Percentiles rank a stretch among this genome's conserved stretches.
Conservation (phyloP, 768 basidiomycete genomes). For the Lactarius vividus region DNA sequence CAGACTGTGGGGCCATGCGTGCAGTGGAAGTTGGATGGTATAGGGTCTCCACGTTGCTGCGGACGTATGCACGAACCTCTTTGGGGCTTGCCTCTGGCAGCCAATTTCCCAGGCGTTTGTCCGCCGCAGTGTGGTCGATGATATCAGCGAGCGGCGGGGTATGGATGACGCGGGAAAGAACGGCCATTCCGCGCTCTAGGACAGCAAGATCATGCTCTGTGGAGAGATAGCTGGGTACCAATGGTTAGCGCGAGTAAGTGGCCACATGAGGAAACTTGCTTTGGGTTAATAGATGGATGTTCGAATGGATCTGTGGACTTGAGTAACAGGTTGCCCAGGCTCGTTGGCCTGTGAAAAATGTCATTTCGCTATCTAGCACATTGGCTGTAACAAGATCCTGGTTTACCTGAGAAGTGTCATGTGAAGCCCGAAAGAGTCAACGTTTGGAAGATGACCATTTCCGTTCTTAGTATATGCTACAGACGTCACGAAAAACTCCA, state of each 20-base stretch:
- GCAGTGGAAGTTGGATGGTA: conserved; percentile 47
- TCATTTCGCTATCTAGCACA: not conserved
- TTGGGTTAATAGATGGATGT: conserved; percentile 44
- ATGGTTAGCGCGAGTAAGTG: conserved; percentile 8
- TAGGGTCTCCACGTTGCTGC: conserved; percentile 39
- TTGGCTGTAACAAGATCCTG: not conserved
- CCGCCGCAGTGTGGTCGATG: conserved; percentile 34
- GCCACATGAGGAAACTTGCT: conserved; percentile 32
- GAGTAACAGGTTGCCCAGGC: conserved; percentile 41
- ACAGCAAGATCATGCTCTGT: conserved; percentile 41
- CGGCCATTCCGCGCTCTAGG: conserved; percentile 42
- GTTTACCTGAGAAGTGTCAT: conserved; percentile 35
- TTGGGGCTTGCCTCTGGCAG: conserved; percentile 36
- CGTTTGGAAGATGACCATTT: conserved; percentile 11
- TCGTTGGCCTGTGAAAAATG: conserved; percentile 40
- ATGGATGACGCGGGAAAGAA: conserved; percentile 39
- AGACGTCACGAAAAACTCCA: conserved; percentile 36
- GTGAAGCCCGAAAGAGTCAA: conserved; percentile 32
- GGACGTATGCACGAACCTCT: conserved; percentile 38
- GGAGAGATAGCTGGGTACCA: conserved; percentile 40
- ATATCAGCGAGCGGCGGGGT: conserved; percentile 40
- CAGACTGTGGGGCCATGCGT: conserved; percentile 38
- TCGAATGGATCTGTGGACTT: conserved; percentile 43
- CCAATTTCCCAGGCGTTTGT: conserved; percentile 40
- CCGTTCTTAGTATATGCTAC: conserved; percentile 30